phyloP scores from a whole-genome alignment of 306 rosid genomes.

The Prosopis cineraria region DNA sequence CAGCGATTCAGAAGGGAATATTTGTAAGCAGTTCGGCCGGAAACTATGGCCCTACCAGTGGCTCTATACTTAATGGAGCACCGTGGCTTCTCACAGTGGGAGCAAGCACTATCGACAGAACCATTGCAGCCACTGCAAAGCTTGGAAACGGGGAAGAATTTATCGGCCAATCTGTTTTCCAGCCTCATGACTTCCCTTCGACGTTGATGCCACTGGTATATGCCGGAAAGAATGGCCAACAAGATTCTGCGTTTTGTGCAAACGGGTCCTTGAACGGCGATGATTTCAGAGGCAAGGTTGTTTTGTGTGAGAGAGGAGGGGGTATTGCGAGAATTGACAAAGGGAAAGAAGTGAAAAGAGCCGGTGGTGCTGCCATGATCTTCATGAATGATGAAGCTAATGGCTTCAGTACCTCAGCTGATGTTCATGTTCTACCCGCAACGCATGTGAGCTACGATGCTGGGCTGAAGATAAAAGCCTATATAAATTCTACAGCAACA shows the following conservation, averaged over 20 bases:
- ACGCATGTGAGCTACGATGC: slow-evolving; percentile 59
- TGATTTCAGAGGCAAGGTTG: slow-evolving; percentile 56
- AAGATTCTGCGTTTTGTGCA: slow-evolving; percentile 51
- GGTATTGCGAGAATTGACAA: slow-evolving; percentile 53
- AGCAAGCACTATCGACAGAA: slow-evolving; percentile 68
- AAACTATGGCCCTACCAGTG: slow-evolving; percentile 55
- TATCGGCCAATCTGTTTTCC: slow-evolving; percentile 53
- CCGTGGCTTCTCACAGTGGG: slow-evolving; percentile 80
- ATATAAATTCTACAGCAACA: slow-evolving; percentile 58
- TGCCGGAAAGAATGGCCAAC: slow-evolving; percentile 57
- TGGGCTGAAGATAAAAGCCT: slow-evolving; percentile 59
- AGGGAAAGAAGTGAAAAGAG: slow-evolving; percentile 68
- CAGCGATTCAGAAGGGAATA: slow-evolving; percentile 70
- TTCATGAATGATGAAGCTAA: slow-evolving; percentile 50
- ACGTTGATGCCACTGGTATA: slow-evolving; percentile 48
- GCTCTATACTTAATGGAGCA: slow-evolving; percentile 58
- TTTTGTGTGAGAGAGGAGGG: slow-evolving; percentile 71
- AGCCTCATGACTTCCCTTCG: slow-evolving; percentile 45
- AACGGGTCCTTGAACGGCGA: slow-evolving; percentile 48
- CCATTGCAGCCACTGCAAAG: slow-evolving; percentile 46
- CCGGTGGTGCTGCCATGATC: slow-evolving; percentile 71
- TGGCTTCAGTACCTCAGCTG: slow-evolving; percentile 56
- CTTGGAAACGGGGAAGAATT: slow-evolving; percentile 53
- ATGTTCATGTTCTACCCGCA: slow-evolving; percentile 67
- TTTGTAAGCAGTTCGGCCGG: slow-evolving; percentile 75